These are phyloP conservation scores for Pseudogymnoascus verrucosus DNA, from an alignment of 2,329 filamentous ascomycete genomes.

Conservation along the genomic window DNA sequence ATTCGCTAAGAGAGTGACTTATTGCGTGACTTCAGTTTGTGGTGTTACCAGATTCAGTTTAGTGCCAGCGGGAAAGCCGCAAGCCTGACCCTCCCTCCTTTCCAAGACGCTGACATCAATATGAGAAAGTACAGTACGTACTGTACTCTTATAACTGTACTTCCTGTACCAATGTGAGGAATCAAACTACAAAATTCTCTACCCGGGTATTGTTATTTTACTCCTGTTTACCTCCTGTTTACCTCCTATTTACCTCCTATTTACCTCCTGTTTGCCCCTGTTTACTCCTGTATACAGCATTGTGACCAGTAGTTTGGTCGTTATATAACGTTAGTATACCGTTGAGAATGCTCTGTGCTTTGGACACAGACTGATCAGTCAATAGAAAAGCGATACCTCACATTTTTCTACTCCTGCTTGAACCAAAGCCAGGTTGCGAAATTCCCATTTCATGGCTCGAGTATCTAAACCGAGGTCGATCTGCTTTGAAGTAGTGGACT, in stretches of 20 bases:
- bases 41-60: neutral
- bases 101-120: conserved; percentile 1
- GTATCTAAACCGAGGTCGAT: neutral
- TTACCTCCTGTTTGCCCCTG: neutral
- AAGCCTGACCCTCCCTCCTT: conserved; percentile 1
- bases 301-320: neutral
- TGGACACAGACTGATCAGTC: neutral
- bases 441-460: neutral
- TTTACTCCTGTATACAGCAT: neutral
- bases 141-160: neutral
- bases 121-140: neutral
- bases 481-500: neutral
- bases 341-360: neutral
- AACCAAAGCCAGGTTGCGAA: neutral
- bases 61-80: neutral
- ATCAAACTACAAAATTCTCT: neutral
- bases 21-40: neutral
- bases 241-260: neutral
- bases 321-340: neutral
- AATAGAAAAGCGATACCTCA: neutral
- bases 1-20: conserved; percentile 8
- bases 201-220: neutral
- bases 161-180: neutral
- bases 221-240: neutral
- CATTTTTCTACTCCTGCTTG: neutral